Percentiles rank a stretch among this genome's conserved stretches.
These are phyloP conservation scores for Herpetomonas tarakana DNA, from an alignment of 208 protist species.

Conservation along the genomic window DNA sequence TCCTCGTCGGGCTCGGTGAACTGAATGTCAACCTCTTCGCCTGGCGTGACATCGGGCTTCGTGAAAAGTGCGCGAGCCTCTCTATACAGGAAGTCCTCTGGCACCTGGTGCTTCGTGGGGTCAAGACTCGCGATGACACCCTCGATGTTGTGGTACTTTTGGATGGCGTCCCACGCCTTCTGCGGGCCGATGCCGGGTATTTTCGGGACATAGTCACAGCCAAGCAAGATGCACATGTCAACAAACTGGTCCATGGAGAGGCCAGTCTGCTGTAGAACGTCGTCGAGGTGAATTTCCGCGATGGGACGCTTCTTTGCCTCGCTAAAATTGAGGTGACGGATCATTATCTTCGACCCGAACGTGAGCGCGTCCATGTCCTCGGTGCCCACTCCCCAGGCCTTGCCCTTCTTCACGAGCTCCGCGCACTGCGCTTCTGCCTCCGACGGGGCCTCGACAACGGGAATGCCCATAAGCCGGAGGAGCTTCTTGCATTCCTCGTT, in stretches of 20 bases:
- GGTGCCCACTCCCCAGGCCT: constrained; percentile 97
- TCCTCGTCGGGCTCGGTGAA: constrained; percentile 97
- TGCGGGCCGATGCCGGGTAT: constrained; percentile 98
- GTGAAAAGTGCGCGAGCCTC: constrained; percentile 93
- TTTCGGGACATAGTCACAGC: constrained; percentile 99
- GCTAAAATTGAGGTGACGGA: constrained; percentile 96
- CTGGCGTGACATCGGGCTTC: constrained; percentile 85
- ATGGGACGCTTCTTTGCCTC: constrained; percentile 97
- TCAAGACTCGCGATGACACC: constrained; percentile 93
- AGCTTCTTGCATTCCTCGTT: constrained; percentile 98
- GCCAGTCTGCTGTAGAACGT: constrained; percentile 71
- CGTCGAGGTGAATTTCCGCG: constrained; percentile 91
- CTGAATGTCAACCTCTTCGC: constrained; percentile 79
- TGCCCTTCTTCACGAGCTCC: constrained; percentile 91
- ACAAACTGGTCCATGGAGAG: constrained; percentile 97
- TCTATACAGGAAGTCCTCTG: constrained; percentile 87
- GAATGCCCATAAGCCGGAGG: constrained; percentile 98
- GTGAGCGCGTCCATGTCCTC: constrained; percentile 99
- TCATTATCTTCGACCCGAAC: constrained; percentile 95
- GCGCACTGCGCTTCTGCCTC: constrained; percentile 99
- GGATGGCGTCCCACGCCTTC: constrained; percentile 94
- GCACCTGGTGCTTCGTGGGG: constrained; percentile 72
- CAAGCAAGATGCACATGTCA: constrained; percentile 99
- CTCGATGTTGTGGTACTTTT: constrained; percentile 96
- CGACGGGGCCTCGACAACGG: constrained; percentile 95